Base-by-base conservation (phyloP, 2,329 filamentous ascomycete species). In the Aureobasidium mangrovei region DNA sequence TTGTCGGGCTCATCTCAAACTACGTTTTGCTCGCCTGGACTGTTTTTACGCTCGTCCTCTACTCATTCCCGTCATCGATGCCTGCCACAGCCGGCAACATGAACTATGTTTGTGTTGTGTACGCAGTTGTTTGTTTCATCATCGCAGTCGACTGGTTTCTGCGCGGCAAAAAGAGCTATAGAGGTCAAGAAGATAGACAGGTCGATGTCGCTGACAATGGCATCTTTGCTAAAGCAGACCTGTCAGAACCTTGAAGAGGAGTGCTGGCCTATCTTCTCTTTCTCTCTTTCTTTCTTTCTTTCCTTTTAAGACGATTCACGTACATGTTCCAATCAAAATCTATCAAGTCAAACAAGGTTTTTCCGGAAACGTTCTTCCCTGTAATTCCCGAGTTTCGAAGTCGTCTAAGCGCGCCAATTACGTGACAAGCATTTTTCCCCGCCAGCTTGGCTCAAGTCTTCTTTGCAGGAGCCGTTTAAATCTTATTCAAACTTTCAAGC, bases 31-130 rank as follows among this genome's bases (percentile, higher is more conserved):
- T 77, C 10, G 40, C 61, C 10, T 78, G 75, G 74, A 77, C 74
- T 0, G 36, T 70, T 29, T 76, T 78, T 58, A 76, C 76, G 0
- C 66, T 78, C 46, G 59, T 78, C 48, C 74, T 78, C 7, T 57
- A 55, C 29, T 49, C 43, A 5, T 57, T 57, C 39, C 56, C 56
- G 3, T 51, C 45, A 18, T 54, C 39, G 18, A 49, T 49, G 56
- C 56, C 56, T 1, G 56, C 40, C 2, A 45, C 29, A 27, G 52
- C 56, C 4, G 39, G 56, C 45, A 57, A 55, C 29, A 57, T 57
- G 56, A 57, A 57, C 32, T 72, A 72, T 53, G 69, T 69, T 1
- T 66, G 62, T 40, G 69, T 70, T 2, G 70, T 72, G 0, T 72
- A 71, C 58, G 69, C 67, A 10, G 69, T 69, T 0, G 69, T 72